Evolutionary conservation across 495 filamentous ascomycete genomes (phyloP), one percentile per base, ranked within the genome.

Genomic region (Podospora didyma): DNA sequence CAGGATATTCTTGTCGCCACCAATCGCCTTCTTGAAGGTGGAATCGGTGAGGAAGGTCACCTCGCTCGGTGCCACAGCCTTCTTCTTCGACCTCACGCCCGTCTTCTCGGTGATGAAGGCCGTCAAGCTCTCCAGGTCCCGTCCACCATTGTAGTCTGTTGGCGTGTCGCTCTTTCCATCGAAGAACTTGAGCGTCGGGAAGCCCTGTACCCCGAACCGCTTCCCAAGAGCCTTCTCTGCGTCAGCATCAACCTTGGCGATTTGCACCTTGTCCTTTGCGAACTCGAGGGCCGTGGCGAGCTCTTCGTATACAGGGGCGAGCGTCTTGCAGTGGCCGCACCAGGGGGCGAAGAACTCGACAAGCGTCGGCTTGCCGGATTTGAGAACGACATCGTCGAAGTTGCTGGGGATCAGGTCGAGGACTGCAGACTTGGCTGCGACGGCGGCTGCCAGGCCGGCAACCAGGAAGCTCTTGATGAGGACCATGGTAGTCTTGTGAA

Each of bases 321-420:
- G 88, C 56, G 75, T 96, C 80, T 97, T 97, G 89, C 94, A 98
- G 82, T 98, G 71, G 46, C 95, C 95, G 73, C 95, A 98, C 94
- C 94, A 98, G 55, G 94, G 94, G 47, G 94, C 94, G 73, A 97
- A 98, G 82, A 98, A 98, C 70, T 98, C 94, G 57, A 98, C 94
- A 35, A 98, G 84, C 0, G 95, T 91, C 26, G 95, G 95, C 78
- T 96, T 97, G 69, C 90, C 90, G 53, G 89, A 92, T 66, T 94
- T 81, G 31, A 97, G 82, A 57, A 96, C 90, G 51, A 95, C 80
- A 9, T 86, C 74, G 73, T 97, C 92, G 70, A 97, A 97, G 76
- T 97, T 97, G 58, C 72, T 73, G 53, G 93, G 91, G 59, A 88
- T 84, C 51, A 97, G 86, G 72, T 97, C 92, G 57, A 92, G 74